Conservation (phyloP, 495 filamentous ascomycete genomes). For the Sphaerosporella brunnea region DNA sequence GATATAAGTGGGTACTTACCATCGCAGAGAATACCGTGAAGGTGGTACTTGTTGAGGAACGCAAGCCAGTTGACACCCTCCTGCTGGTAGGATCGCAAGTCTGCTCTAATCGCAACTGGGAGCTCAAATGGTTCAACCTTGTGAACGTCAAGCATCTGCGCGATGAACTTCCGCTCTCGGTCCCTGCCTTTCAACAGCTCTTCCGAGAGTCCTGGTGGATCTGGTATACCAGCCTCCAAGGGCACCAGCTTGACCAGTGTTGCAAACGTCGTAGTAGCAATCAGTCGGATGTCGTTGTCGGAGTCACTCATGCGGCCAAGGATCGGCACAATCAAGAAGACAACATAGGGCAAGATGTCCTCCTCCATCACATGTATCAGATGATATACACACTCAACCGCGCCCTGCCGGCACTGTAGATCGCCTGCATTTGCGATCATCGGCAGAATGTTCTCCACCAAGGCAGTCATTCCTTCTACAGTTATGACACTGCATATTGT, state of each 20-base stretch:
- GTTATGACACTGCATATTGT: constrained; percentile 93
- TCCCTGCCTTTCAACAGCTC: constrained; percentile 78
- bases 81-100: constrained; percentile 89
- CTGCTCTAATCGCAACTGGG: constrained; percentile 90
- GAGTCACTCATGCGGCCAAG: constrained; percentile 98
- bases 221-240: constrained; percentile 92
- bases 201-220: constrained; percentile 80
- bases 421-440: constrained; percentile 76
- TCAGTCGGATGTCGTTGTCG: constrained; percentile 80
- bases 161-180: constrained; percentile 84
- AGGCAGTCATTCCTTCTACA: constrained; percentile 82
- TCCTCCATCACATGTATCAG: constrained; percentile 98
- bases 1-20: constrained; percentile 12
- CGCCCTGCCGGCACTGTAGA: constrained; percentile 72
- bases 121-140: constrained; percentile 90
- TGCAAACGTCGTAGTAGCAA: constrained; percentile 92
- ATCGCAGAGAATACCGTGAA: constrained; percentile 95
- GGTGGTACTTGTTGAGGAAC: constrained; percentile 92
- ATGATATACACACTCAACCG: constrained; percentile 82
- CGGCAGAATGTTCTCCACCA: constrained; percentile 84
- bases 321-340: constrained; percentile 96
- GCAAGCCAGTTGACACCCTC: constrained; percentile 98
- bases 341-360: constrained; percentile 86
- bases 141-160: constrained; percentile 84
- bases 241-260: constrained; percentile 96